Evolutionary conservation across 106 monocot genomes (phyloP).

Genomic region (Dendrobium catenatum): DNA sequence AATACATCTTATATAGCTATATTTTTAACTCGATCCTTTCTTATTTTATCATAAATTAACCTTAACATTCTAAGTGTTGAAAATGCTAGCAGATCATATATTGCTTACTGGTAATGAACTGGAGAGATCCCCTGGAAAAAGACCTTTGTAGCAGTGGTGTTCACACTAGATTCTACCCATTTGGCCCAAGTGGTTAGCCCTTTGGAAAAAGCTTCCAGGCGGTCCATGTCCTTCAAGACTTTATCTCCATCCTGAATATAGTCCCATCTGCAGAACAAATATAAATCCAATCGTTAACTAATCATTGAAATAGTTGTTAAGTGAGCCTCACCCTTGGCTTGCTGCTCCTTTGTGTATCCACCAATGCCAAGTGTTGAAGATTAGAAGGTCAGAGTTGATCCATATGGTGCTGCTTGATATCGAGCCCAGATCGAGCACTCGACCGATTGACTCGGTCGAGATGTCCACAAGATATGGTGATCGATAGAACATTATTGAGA

Average conservation of each 20-base stretch:
- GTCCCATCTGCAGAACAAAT: conserved; percentile 43
- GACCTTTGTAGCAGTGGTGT: conserved; percentile 51
- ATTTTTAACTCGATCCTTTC: no score
- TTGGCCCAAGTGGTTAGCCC: conserved; percentile 77
- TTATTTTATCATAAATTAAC: no score
- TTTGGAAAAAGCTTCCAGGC: conserved; percentile 68
- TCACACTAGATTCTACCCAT: conserved; percentile 74
- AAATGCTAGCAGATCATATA: background rate
- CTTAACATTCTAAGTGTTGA: no score
- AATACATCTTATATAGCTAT: no score
- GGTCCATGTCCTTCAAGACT: conserved; percentile 59
- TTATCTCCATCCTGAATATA: conserved; percentile 51
- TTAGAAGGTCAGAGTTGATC: conserved; percentile 35
- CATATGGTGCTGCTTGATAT: conserved; percentile 32
- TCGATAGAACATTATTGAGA: conserved; percentile 36
- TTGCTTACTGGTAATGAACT: conserved; percentile 60
- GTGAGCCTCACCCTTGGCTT: conserved; percentile 6
- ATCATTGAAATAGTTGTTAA: conserved; percentile 6
- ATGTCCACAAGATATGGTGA: conserved; percentile 57
- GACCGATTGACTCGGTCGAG: conserved; percentile 21
- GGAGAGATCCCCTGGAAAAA: conserved; percentile 93
- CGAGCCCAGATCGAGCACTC: conserved; percentile 48
- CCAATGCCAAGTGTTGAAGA: conserved; percentile 79
- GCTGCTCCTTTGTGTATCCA: conserved; percentile 31
- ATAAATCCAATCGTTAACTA: background rate